Base-by-base conservation (phyloP, 495 filamentous ascomycete species). In the Tuber borchii region DNA sequence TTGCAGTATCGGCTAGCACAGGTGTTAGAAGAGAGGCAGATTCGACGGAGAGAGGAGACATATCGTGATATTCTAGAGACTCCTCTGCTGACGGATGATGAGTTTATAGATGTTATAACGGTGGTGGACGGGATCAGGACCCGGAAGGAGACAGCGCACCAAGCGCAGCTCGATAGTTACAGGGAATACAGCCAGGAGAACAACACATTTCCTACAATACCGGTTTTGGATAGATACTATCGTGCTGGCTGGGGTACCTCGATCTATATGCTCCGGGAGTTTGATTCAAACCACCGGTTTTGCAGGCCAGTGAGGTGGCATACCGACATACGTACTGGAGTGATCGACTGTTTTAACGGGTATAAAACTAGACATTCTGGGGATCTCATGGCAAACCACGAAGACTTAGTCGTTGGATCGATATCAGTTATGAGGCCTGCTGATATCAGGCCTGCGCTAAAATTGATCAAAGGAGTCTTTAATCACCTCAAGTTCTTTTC, bases 231-330 rank as follows among this genome's bases (percentile, higher is more conserved):
- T 65, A 65, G 56, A 26, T 65, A 65, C 56, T 65, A 34, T 19
- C 56, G 56, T 1, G 56, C 56, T 34, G 56, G 56, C 14, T 65
- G 56, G 56, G 56, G 34, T 34, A 34, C 56, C 16, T 65, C 56
- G 56, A 65, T 65, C 26, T 65, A 65, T 14, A 65, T 65, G 56
- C 56, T 65, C 56, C 56, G 14, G 26, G 56, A 65, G 26, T 65
- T 65, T 34, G 56, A 65, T 65, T 65, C 56, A 12, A 65, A 65
- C 56, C 34, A 65, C 34, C 26, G 14, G 26, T 65, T 65, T 65
- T 65, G 56, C 12, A 74, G 74, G 40, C 78, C 78, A 69, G 77
- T 79, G 19, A 79, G 75, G 45, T 79, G 78, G 78, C 75, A 73
- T 5, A 71, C 72, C 43, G 73, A 72, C n/a, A 75, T 43, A 48